Evolutionary conservation across 2,329 filamentous ascomycete species (phyloP).

Genomic region (Scolecobasidium constrictum): DNA sequence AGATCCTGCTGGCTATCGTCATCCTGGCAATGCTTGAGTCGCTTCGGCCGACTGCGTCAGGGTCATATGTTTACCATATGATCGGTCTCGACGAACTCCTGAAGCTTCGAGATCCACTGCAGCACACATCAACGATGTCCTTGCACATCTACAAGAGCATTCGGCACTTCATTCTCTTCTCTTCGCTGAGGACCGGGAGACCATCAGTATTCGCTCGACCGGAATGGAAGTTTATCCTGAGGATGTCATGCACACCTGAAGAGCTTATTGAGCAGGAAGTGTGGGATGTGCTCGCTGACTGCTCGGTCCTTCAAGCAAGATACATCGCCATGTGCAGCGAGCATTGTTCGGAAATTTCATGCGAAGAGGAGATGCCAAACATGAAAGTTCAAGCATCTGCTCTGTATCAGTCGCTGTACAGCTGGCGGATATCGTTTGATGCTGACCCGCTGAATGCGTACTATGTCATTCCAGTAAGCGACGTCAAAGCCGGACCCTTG

Average conservation of each 20-base stretch:
- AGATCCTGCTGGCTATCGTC: not conserved
- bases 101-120: not conserved
- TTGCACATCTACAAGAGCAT: not conserved
- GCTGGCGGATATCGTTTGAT: not conserved
- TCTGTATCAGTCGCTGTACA: not conserved
- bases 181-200: not conserved
- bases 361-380: too few relatives aligned
- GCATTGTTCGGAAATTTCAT: too few relatives aligned
- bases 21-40: not conserved
- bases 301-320: not conserved
- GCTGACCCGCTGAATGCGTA: not conserved
- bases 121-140: not conserved
- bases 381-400: not conserved
- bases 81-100: not conserved
- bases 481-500: not conserved
- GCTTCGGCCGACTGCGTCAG: not conserved
- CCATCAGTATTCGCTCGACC: not conserved
- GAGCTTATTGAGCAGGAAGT: not conserved
- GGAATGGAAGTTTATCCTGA: not conserved
- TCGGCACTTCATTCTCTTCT: not conserved
- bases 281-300: not conserved
- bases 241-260: not conserved
- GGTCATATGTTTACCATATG: not conserved
- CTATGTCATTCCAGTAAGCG: not conserved
- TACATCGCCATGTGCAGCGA: too few relatives aligned